Conservation (phyloP, 306 rosid species). For the Inga leiocalycina region DNA sequence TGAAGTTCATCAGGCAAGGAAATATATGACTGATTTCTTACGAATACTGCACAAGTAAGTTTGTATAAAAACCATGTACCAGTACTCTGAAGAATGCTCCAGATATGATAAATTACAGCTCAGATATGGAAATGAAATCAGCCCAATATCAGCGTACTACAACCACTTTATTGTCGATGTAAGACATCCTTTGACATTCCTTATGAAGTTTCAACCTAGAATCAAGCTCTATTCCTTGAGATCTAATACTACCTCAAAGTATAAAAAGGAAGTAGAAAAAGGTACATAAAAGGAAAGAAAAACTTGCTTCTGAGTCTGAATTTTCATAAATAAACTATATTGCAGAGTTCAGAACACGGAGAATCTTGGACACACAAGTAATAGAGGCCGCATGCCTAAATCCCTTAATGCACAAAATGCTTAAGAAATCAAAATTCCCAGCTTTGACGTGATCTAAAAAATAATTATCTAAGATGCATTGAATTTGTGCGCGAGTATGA, state of each 20-base stretch:
- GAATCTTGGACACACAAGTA: conserved; percentile 3
- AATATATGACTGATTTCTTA: conserved; percentile 8
- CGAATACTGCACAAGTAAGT: conserved; percentile 11
- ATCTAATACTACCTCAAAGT: not conserved
- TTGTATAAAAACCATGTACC: not conserved
- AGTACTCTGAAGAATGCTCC: not conserved
- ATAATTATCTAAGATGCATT: not conserved
- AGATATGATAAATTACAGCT: not conserved
- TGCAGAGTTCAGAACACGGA: not conserved
- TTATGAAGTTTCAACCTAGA: not conserved
- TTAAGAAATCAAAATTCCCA: conserved; percentile 9
- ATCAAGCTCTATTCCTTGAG: conserved; percentile 8
- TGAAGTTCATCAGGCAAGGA: conserved; percentile 21
- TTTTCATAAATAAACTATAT: not conserved
- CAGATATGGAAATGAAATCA: not conserved
- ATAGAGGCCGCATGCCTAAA: not conserved
- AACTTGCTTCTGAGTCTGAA: not conserved
- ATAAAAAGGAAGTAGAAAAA: not conserved
- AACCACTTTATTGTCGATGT: not conserved
- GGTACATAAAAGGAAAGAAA: not conserved
- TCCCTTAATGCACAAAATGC: not conserved
- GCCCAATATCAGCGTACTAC: not conserved
- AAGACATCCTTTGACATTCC: not conserved
- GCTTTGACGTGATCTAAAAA: not conserved
- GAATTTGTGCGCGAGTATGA: not conserved